These are phyloP conservation scores for Cryptosporidium muris DNA, from an alignment of 169 alveolate genomes.

Conservation along the genomic window DNA sequence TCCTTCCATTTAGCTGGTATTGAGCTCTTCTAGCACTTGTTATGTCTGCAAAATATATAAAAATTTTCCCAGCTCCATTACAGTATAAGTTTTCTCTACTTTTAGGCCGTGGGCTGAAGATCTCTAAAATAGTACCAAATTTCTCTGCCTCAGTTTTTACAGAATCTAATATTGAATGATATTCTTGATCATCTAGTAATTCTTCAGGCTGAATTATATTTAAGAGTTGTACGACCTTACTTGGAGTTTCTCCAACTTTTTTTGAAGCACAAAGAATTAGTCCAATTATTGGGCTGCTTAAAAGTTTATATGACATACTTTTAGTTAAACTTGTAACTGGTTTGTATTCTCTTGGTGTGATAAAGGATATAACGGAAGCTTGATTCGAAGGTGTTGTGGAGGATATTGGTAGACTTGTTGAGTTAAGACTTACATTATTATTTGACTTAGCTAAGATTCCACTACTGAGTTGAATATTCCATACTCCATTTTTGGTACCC, in stretches of 20 bases:
- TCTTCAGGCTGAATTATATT: slow-evolving; percentile 61
- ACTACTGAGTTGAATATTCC: slow-evolving; percentile 49
- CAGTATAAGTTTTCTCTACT: slow-evolving; percentile 25
- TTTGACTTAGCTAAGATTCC: slow-evolving; percentile 3
- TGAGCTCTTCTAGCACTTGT: slow-evolving; percentile 68
- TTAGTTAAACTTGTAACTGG: slow-evolving; percentile 11
- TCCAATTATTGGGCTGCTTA: slow-evolving; percentile 34
- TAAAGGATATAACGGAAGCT: background rate
- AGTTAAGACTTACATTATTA: background rate
- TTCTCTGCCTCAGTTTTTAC: slow-evolving; percentile 50
- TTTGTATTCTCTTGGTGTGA: slow-evolving; percentile 12
- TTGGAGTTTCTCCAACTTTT: slow-evolving; percentile 68
- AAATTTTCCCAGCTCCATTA: slow-evolving; percentile 50
- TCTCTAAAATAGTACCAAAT: slow-evolving; percentile 64
- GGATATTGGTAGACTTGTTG: background rate
- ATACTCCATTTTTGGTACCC: slow-evolving; percentile 38
- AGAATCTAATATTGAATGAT: slow-evolving; percentile 31
- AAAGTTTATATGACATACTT: slow-evolving; percentile 51
- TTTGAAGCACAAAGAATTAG: slow-evolving; percentile 38
- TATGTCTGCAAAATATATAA: slow-evolving; percentile 52
- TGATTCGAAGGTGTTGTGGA: background rate
- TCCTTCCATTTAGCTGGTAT: slow-evolving; percentile 65
- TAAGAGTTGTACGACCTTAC: slow-evolving; percentile 31
- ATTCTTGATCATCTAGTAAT: slow-evolving; percentile 18
- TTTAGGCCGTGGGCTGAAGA: slow-evolving; percentile 57